Percentiles rank a stretch among this genome's conserved stretches.
These are phyloP conservation scores for Mycena polygramma DNA, from an alignment of 768 basidiomycete genomes.

Conservation along the genomic window DNA sequence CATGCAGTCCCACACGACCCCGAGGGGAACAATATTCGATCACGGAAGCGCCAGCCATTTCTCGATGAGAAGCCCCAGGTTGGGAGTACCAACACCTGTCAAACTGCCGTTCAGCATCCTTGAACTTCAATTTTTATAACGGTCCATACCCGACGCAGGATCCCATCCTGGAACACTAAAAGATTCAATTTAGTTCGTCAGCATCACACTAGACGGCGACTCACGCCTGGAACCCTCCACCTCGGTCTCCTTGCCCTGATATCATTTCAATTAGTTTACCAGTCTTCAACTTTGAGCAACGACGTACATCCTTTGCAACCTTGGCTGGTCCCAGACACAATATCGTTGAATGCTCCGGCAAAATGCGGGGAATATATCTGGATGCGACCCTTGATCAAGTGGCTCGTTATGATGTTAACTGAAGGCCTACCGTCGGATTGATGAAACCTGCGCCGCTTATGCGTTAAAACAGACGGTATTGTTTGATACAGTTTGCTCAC, in stretches of 20 bases:
- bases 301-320: conserved; percentile 57
- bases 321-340: conserved; percentile 57
- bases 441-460: conserved; percentile 50
- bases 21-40: conserved; percentile 26
- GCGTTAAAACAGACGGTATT: background rate
- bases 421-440: conserved; percentile 52
- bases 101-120: background rate
- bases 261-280: background rate
- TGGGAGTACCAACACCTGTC: conserved; percentile 59
- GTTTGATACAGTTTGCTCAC: conserved; percentile 34
- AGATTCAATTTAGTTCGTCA: background rate
- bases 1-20: no score
- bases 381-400: background rate
- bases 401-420: background rate
- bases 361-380: conserved; percentile 50
- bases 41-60: conserved; percentile 55
- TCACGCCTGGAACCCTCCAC: conserved; percentile 52
- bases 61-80: conserved; percentile 54
- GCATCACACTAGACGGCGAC: conserved; percentile 30
- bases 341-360: conserved; percentile 54
- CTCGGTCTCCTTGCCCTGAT: conserved; percentile 49
- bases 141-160: conserved; percentile 53
- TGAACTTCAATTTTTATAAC: background rate
- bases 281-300: background rate
- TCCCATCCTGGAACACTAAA: conserved; percentile 56